Percentiles rank a stretch among this genome's conserved stretches.
Conservation (phyloP, 352 stramenopile genomes). For the Phytopythium litorale region DNA sequence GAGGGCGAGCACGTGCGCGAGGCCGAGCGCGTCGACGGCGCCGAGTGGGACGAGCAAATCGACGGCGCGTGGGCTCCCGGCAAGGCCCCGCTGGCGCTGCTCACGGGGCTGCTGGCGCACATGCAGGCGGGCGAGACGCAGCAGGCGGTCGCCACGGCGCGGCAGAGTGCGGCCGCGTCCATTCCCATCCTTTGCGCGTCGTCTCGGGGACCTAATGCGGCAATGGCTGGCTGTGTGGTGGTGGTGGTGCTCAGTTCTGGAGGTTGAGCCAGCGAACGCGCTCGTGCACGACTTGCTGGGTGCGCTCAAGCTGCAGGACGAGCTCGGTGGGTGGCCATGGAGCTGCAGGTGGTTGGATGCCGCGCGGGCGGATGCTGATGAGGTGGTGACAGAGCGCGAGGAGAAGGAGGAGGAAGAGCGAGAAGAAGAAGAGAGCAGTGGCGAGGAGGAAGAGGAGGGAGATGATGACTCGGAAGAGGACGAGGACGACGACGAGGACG, state of each 20-base stretch:
- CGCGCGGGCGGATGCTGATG: not conserved
- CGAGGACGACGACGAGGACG: conserved; percentile 20
- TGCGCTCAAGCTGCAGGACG: conserved; percentile 56
- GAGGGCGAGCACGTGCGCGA: conserved; percentile 1
- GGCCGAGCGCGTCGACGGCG: conserved; percentile 22
- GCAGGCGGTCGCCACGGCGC: conserved; percentile 36
- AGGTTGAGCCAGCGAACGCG: conserved; percentile 50
- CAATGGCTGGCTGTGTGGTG: not conserved
- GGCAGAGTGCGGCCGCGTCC: conserved; percentile 32
- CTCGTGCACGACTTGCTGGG: conserved; percentile 61
- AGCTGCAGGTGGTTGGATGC: not conserved
- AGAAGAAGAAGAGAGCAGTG: conserved; percentile 50
- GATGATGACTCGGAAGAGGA: conserved; percentile 23
- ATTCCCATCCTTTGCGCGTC: not conserved
- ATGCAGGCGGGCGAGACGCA: conserved; percentile 54
- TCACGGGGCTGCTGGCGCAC: conserved; percentile 52
- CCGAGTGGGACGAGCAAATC: conserved; percentile 55
- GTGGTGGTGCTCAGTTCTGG: conserved; percentile 30
- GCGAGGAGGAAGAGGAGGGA: conserved; percentile 52
- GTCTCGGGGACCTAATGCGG: not conserved
- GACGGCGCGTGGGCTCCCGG: conserved; percentile 59
- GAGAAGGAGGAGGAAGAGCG: conserved; percentile 15
- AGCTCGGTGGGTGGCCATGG: conserved; percentile 25
- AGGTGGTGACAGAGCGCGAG: conserved; percentile 24
- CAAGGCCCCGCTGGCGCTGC: conserved; percentile 50